Evolutionary conservation across 805 yeast species (phyloP), one percentile per base, ranked within the genome.

Genomic region (Nakazawaea molendinolei): DNA sequence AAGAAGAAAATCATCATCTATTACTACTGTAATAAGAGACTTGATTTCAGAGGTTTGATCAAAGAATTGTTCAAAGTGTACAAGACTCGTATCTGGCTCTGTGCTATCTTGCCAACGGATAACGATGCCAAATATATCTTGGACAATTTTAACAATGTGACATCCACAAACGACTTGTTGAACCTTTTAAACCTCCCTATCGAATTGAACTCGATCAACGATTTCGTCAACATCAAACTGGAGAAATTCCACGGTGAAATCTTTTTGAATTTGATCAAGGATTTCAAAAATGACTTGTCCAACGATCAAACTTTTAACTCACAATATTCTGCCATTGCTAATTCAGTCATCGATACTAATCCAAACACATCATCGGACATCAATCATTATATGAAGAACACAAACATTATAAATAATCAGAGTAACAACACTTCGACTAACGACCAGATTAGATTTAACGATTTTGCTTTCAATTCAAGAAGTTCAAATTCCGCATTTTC

Each of bases 51-150:
- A 40, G 81, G 74, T 31, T 64, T 82, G 49, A 81, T 81, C 37
- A 75, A 81, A 41, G 90, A 82, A 49, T 58, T 82, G 21, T 82
- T 80, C 64, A 76, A 79, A 51, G 74, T 79, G 41, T 82, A 79
- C 62, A 82, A 82, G 57, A 81, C 89, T 0, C 65, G 90, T 49
- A 82, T 82, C 44, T 84, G 94, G 92, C 61, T 84, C 57, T 80
- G 89, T 65, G 89, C 92, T 0, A 82, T 81, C 19, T 49, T 62
- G 37, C 63, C 67, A 8, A 47, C 58, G n/a, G 65, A 60, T 26
- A 53, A 47, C 22, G 49, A 55, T n/a, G 50, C 41, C 34, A 42
- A 46, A 28, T 58, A 60, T 5, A 47, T 57, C 8, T 41, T 53
- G 21, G 52, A 51, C 4, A 49, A 57, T 42, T 26, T 49, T 18